Evolutionary conservation across 208 protist genomes (phyloP), one percentile per base, ranked within the genome.

Genomic region (Acanthamoeba royreba): DNA sequence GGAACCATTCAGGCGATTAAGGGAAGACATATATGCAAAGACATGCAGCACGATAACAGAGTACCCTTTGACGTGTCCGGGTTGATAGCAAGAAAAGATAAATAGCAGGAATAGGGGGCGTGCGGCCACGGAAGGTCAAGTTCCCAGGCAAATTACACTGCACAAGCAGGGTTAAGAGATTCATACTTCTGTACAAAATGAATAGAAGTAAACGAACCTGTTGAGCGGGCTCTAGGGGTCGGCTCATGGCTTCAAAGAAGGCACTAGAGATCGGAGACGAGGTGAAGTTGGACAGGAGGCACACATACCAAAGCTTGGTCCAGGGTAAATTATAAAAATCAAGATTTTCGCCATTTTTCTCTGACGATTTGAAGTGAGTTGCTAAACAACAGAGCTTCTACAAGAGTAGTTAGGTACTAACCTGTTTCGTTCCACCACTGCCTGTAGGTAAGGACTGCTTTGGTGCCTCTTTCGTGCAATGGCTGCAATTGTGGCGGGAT

Each of bases 351-450:
- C 83, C 83, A 43, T 89, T 58, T 46, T 89, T 89, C 31, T 89
- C 83, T 89, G 83, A 13, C 4, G 9, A 2, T n/a, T 28, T 35
- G 43, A 7, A 22, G 74, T 17, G 19, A 43, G n/a, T n/a, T n/a
- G n/a, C n/a, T n/a, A 47, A 8, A 40, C 9, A 0, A 49, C 0
- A 13, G 1, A 85, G 35, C 19, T 52, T 25, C 8, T 19, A 15
- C 9, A 85, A 28, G n/a, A n/a, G n/a, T n/a, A n/a, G n/a, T n/a
- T n/a, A 28, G 74, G 8, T 43, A 53, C 1, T 43, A 2, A 89
- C 83, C 83, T 0, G 83, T 89, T 38, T 69, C 83, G 33, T 89
- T 89, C 83, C 83, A 89, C 83, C 83, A 89, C 40, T 58, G 35
- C n/a, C 83, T 22, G 25, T 89, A 89, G 5, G 28, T 45, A 19